Evolutionary conservation across 2,329 filamentous ascomycete genomes (phyloP), one percentile per base, ranked within the genome.

Genomic region (Bipolaris bicolor): DNA sequence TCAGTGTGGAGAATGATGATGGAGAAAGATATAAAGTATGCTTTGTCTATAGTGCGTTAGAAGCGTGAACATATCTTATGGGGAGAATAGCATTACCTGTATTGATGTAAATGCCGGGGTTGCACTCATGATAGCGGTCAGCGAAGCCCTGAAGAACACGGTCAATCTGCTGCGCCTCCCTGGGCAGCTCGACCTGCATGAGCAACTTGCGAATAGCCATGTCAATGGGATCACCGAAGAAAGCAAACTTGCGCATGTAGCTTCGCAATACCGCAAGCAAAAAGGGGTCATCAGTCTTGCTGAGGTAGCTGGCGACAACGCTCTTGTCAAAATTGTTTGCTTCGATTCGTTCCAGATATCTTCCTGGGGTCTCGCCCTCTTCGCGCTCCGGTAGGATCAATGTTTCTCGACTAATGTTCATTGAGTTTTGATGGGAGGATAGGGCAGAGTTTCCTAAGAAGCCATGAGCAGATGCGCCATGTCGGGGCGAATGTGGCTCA

Each of bases 21-120:
- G 1, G 94, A 98, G 73, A 99, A 99, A 15, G 94, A 92, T 63
- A 98, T 94, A 70, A 98, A 97, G 75, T 98, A 97, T n/a, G 95
- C 93, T 78, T 97, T 92, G 70, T 98, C 95, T 67, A 64, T 49
- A 36, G 9, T 13, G 22, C 26, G 61, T 76, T 58, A 75, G 68
- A 54, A 24, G 29, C n/a, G 16, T 13, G 15, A 1, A 2, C 18
- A n/a, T 31, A 2, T 36, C 4, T 20, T 29, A 48, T 1, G n/a
- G 10, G 13, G n/a, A 9, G n/a, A 26, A 20, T 7, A 2, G 5
- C 51, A 75, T 55, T 78, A 84, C 83, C 83, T 49, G 92, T 87
- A 33, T 88, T 89, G 22, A 90, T 85, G 77, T 96, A 99, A 58
- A 99, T 96, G 37, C 95, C 94, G 2, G 95, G 95, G 68, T 99